Percentiles rank a stretch among this genome's conserved stretches.
Conservation (phyloP, 2,329 filamentous ascomycete species). For the Leptoxyphium fumago region DNA sequence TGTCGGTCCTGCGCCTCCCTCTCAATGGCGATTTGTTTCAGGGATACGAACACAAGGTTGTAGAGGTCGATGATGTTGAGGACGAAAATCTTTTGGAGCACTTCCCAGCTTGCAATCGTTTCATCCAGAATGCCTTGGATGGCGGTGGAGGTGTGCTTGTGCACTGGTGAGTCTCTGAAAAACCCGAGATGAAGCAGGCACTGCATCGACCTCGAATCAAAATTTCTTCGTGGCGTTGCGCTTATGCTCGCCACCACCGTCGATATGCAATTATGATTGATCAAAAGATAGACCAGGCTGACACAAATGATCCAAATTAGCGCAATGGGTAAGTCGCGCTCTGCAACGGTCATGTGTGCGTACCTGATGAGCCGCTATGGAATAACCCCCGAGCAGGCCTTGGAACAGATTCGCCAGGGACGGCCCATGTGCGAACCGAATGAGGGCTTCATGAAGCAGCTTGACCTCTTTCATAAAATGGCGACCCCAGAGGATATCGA, state of each 20-base stretch:
- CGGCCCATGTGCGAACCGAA: slow-evolving; percentile 80
- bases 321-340: slow-evolving; percentile 92
- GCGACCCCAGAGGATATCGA: slow-evolving; percentile 57
- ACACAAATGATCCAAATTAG: slow-evolving; percentile 31
- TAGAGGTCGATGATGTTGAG: slow-evolving; percentile 82
- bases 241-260: no score
- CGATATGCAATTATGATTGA: no score
- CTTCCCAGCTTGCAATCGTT: slow-evolving; percentile 62
- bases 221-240: no score
- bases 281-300: no score
- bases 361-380: slow-evolving; percentile 54
- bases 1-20: slow-evolving; percentile 62
- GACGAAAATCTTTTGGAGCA: slow-evolving; percentile 76
- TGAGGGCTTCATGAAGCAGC: slow-evolving; percentile 76
- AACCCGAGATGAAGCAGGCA: no score
- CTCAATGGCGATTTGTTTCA: slow-evolving; percentile 42
- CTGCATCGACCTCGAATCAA: no score
- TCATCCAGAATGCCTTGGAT: slow-evolving; percentile 65
- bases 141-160: slow-evolving; percentile 48
- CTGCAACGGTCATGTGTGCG: slow-evolving; percentile 68
- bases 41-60: slow-evolving; percentile 55
- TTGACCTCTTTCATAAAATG: slow-evolving; percentile 80
- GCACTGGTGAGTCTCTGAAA: slow-evolving; percentile 46
- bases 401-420: slow-evolving; percentile 53
- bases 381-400: slow-evolving; percentile 45